A percentile compares a stretch with the other conserved stretches of the same genome.
phyloP scores from a whole-genome alignment of 257 asterid genomes.

The Coffea canephora region DNA sequence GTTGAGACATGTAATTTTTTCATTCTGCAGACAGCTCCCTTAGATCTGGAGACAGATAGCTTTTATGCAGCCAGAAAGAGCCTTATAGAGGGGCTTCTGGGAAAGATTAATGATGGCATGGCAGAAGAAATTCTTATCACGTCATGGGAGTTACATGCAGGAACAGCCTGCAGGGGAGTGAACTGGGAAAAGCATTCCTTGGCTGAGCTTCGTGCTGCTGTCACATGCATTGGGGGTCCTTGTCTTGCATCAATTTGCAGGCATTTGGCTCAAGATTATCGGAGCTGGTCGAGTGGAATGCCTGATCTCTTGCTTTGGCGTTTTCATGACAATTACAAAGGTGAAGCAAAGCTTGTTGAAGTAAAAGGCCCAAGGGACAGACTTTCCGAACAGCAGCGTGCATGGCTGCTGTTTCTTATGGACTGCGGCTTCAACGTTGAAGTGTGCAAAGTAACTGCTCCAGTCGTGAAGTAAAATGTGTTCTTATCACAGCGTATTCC shows the following conservation, averaged over 20 bases:
- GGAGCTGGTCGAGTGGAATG: conserved; percentile 99
- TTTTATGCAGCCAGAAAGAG: conserved; percentile 66
- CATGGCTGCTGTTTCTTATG: conserved; percentile 78
- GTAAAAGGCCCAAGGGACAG: conserved; percentile 93
- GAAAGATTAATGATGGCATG: conserved; percentile 65
- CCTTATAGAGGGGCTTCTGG: conserved; percentile 60
- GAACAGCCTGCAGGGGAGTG: conserved; percentile 84
- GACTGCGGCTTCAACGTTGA: conserved; percentile 81
- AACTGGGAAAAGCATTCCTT: conserved; percentile 82
- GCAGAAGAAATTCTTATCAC: conserved; percentile 81
- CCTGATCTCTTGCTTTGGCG: conserved; percentile 95
- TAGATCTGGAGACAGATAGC: conserved; percentile 82
- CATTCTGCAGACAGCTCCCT: conserved; percentile 72
- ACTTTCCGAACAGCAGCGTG: conserved; percentile 96
- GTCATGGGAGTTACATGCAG: conserved; percentile 62
- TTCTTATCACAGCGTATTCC: not conserved
- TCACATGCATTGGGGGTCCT: conserved; percentile 76
- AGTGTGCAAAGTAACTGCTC: conserved; percentile 81
- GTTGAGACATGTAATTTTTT: not conserved
- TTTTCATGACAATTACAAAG: conserved; percentile 58
- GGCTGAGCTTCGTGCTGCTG: conserved; percentile 67
- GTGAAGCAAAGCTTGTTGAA: conserved; percentile 96
- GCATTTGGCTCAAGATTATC: conserved; percentile 84
- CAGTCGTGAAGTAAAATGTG: not conserved
- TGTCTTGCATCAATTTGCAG: conserved; percentile 74